Conservation (phyloP, 2,329 filamentous ascomycete genomes). For the Colletotrichum lentis region DNA sequence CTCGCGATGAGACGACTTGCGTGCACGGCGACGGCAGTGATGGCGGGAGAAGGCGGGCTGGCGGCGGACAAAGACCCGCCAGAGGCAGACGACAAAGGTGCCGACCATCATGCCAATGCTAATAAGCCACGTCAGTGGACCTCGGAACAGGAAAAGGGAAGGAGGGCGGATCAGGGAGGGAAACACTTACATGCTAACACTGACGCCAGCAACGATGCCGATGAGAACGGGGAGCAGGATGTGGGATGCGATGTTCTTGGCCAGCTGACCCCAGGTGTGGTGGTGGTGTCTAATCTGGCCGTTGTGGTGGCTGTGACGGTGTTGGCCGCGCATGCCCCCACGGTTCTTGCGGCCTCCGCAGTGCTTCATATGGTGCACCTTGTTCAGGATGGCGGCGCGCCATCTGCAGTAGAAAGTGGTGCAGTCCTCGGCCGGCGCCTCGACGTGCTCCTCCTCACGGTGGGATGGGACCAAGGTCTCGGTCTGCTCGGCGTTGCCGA, state of each 20-base stretch:
- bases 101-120: constrained; percentile 72
- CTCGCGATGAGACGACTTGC: constrained; percentile 51
- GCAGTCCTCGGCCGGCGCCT: constrained; percentile 45
- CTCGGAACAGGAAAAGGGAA: not conserved
- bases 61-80: constrained; percentile 61
- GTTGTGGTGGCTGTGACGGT: constrained; percentile 43
- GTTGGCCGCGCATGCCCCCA: constrained; percentile 39
- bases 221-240: constrained; percentile 74
- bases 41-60: constrained; percentile 45
- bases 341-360: constrained; percentile 48
- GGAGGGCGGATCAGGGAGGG: not conserved
- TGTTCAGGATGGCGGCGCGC: constrained; percentile 57
- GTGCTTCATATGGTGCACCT: constrained; percentile 45
- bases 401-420: constrained; percentile 62
- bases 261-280: constrained; percentile 55
- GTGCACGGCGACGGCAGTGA: constrained; percentile 46
- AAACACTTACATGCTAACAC: constrained; percentile 66
- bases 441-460: constrained; percentile 42
- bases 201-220: constrained; percentile 73
- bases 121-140: constrained; percentile 43
- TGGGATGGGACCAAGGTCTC: constrained; percentile 39
- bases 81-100: constrained; percentile 66
- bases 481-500: constrained; percentile 57
- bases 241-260: constrained; percentile 66
- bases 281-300: constrained; percentile 43